Base-by-base conservation (phyloP, 768 basidiomycete species). In the Auricularia auricula-judae region DNA sequence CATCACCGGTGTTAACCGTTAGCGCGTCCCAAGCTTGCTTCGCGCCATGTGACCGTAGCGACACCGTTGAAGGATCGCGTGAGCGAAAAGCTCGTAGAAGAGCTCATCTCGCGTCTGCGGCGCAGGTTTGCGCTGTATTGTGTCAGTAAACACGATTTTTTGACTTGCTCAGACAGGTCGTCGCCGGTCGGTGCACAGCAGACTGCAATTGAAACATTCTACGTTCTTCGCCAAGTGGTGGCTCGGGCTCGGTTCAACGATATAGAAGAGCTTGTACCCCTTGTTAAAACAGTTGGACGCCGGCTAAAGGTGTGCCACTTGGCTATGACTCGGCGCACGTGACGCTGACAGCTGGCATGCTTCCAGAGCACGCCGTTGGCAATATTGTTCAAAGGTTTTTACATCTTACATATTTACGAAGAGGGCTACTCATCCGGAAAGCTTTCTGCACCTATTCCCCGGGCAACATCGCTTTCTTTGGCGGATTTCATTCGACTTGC, bases 321-420 rank as follows among this genome's bases (percentile, higher is more conserved):
- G 61, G 21, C 66, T 61, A 61, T 53, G 33, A 42, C 39, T 54
- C 39, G 21, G 62, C 53, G 53, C 42, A 51, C 63, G 33, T 51
- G 47, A 36, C 39, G 39, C 39, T 42, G 39, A 42, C 39, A 29
- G 29, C 29, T 29, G 29, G 29, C 29, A 42, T n/a, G 53, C 53
- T 8, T 14, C 63, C 75, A 98, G 97, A 99, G 73, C 88, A 95
- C 71, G 90, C 93, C 56, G 89, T 97, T 42, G 93, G 93, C 29
- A 98, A 98, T 73, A 95, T 95, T 23, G 88, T 95, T 47, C 86
- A 94, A 44, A 93, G 92, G 71, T 86, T 98, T 29, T 79, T 98
- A 34, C 93, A 95, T 72, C 89, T 97, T 71, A 88, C 29, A 29
- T 29, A 29, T 99, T 65, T 84, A 93, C 61, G 97, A 99, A 75